phyloP scores from a whole-genome alignment of 2,329 filamentous ascomycete genomes.

The Hypoxylon sp. region DNA sequence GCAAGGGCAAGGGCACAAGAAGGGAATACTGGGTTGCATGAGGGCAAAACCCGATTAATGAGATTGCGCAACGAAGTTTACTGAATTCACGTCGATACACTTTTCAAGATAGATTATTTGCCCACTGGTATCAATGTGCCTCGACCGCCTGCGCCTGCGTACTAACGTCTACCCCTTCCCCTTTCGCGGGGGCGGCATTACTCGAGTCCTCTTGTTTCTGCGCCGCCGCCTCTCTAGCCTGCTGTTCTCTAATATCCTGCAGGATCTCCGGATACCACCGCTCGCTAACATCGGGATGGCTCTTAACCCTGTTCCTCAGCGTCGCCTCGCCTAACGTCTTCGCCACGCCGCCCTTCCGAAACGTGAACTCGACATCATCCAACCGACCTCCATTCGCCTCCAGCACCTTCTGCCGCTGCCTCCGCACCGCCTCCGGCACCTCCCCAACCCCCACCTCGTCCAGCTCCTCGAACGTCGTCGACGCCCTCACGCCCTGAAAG shows the following conservation, averaged over 20 bases:
- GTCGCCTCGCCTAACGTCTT: conserved; percentile 84
- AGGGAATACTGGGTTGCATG: conserved; percentile 5
- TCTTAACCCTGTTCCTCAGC: conserved; percentile 85
- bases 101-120: conserved; percentile 12
- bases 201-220: conserved; percentile 33
- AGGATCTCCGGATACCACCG: conserved; percentile 79
- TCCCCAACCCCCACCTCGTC: conserved; percentile 67
- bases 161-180: conserved; percentile 40
- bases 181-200: conserved; percentile 15
- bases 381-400: conserved; percentile 66
- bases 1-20: not conserved
- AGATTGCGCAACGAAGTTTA: conserved; percentile 30
- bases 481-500: conserved; percentile 86
- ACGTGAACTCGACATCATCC: conserved; percentile 89
- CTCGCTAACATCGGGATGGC: conserved; percentile 87
- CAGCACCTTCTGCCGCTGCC: conserved; percentile 70
- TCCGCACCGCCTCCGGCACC: conserved; percentile 72
- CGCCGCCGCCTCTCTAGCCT: conserved; percentile 57
- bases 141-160: conserved; percentile 51
- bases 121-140: conserved; percentile 52
- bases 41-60: conserved; percentile 35
- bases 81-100: conserved; percentile 16
- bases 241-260: conserved; percentile 68
- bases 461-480: conserved; percentile 83
- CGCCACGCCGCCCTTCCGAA: conserved; percentile 74